These are phyloP conservation scores for Paratinospora sagittata DNA, from an alignment of 164 flowering plant genomes.

Conservation along the genomic window DNA sequence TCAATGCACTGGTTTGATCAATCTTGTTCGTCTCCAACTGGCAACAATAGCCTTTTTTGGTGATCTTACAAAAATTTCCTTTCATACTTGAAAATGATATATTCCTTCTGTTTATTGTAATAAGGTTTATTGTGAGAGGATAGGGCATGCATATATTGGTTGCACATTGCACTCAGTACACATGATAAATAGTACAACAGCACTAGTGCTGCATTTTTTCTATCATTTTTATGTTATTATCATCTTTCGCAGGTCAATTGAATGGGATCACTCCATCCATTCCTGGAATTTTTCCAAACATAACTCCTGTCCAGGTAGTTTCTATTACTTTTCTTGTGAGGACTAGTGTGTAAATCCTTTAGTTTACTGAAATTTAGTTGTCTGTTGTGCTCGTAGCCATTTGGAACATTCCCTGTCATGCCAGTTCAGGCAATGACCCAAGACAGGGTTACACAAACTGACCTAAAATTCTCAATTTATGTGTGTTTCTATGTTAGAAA, in stretches of 20 bases:
- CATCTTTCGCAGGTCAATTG: slow-evolving; percentile 52
- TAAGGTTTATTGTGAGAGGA: slow-evolving; percentile 18
- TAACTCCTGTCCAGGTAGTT: slow-evolving; percentile 66
- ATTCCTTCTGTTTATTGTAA: slow-evolving; percentile 6
- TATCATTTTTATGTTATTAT: slow-evolving; percentile 8
- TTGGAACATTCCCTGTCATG: slow-evolving; percentile 73
- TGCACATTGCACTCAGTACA: slow-evolving; percentile 5
- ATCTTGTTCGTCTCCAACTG: slow-evolving; percentile 81
- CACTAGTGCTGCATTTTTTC: neutral
- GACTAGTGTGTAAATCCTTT: neutral
- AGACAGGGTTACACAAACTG: slow-evolving; percentile 46
- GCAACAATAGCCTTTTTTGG: slow-evolving; percentile 75
- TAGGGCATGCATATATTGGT: slow-evolving; percentile 20
- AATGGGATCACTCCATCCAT: slow-evolving; percentile 50
- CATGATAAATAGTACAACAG: neutral
- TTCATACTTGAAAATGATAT: slow-evolving; percentile 36
- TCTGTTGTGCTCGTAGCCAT: slow-evolving; percentile 24
- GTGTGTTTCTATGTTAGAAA: neutral
- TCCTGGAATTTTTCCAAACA: slow-evolving; percentile 82
- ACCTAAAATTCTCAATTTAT: neutral
- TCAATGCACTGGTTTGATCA: slow-evolving; percentile 78
- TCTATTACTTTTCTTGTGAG: neutral
- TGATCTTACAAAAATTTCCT: slow-evolving; percentile 56
- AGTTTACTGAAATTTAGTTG: slow-evolving; percentile 3
- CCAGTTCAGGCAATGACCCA: slow-evolving; percentile 96